These are phyloP conservation scores for Nannizzia gypsea DNA, from an alignment of 2,329 filamentous ascomycete species.

Conservation along the genomic window DNA sequence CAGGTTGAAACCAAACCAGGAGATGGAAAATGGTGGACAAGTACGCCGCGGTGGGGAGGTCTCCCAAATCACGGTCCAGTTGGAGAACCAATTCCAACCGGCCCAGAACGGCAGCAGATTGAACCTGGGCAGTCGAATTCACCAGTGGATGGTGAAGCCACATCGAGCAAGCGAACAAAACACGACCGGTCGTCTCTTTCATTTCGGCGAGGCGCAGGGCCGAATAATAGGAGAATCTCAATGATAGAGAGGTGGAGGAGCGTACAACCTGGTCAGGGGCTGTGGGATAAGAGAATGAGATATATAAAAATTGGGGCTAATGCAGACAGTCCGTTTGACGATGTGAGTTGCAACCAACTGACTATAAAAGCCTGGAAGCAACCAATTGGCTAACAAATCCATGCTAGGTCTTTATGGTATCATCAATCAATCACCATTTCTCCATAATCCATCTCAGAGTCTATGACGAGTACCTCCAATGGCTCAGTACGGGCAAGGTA, in stretches of 20 bases:
- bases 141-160: conserved; percentile 13
- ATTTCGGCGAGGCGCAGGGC: conserved; percentile 23
- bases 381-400: neutral
- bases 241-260: conserved; percentile 43
- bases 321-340: conserved; percentile 37
- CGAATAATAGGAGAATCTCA: conserved; percentile 30
- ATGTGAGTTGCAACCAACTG: conserved; percentile 35
- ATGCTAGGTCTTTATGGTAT: conserved; percentile 47
- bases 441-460: conserved; percentile 48
- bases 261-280: conserved; percentile 38
- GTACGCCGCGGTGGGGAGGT: conserved; percentile 46
- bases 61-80: conserved; percentile 3
- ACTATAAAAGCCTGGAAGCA: neutral
- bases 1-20: conserved; percentile 39
- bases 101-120: conserved; percentile 14
- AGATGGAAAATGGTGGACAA: conserved; percentile 51
- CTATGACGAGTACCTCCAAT: conserved; percentile 45
- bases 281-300: conserved; percentile 46
- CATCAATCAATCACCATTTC: conserved; percentile 51
- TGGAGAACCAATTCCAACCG: conserved; percentile 13
- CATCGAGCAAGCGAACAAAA: conserved; percentile 29
- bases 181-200: conserved; percentile 24
- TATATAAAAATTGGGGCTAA: conserved; percentile 48
- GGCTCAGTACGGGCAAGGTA: conserved; percentile 37
- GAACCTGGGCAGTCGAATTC: neutral